Evolutionary conservation across 306 rosid genomes (phyloP).

Genomic region (Pyrus communis): DNA sequence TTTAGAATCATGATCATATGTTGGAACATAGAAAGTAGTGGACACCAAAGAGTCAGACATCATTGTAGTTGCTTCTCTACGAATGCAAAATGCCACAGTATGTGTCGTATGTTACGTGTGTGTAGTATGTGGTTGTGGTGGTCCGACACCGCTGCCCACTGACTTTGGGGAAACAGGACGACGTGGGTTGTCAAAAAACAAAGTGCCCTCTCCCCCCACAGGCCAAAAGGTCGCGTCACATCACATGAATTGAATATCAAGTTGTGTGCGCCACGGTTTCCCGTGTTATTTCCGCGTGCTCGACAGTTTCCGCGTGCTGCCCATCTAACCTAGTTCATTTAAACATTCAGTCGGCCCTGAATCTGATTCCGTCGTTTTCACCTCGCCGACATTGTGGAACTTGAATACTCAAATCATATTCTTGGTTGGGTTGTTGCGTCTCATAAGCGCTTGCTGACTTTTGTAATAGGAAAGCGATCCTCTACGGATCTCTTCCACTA

Average conservation of each 20-base stretch:
- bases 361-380: neutral
- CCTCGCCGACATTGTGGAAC: neutral
- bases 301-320: neutral
- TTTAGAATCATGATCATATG: neutral
- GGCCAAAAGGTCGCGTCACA: neutral
- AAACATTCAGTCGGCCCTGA: neutral
- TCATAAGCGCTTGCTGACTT: no score
- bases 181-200: neutral
- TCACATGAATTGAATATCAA: neutral
- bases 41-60: constrained; percentile 6
- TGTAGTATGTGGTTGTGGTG: neutral
- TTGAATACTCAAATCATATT: neutral
- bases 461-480: no score
- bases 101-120: neutral
- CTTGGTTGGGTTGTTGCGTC: neutral
- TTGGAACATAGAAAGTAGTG: neutral
- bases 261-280: constrained; percentile 18
- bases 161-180: neutral
- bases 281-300: neutral
- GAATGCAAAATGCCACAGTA: neutral
- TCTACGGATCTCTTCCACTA: no score
- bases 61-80: neutral
- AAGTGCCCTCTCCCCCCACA: neutral
- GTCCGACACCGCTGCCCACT: constrained; percentile 13
- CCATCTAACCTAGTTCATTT: neutral